phyloP scores from a whole-genome alignment of 2,329 filamentous ascomycete genomes.

The Daldinia eschscholtzii region DNA sequence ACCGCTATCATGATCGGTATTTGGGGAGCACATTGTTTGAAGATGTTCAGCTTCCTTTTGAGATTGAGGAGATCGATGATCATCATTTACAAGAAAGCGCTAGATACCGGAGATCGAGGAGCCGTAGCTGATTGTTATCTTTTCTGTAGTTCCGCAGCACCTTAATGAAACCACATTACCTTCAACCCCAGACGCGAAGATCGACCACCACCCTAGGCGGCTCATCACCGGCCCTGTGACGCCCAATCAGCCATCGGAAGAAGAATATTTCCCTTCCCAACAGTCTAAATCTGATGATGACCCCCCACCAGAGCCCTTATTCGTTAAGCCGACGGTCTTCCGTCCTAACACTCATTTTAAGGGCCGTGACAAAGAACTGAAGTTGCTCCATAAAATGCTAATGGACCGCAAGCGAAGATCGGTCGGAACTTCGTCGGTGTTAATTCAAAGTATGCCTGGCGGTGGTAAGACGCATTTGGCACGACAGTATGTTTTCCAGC shows the following conservation, averaged over 20 bases:
- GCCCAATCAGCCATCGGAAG: slow-evolving; percentile 42
- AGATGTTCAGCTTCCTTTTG: slow-evolving; percentile 49
- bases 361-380: slow-evolving; percentile 69
- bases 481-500: slow-evolving; percentile 73
- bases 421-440: slow-evolving; percentile 71
- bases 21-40: slow-evolving; percentile 45
- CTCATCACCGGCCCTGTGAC: slow-evolving; percentile 49
- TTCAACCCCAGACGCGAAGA: slow-evolving; percentile 46
- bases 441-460: slow-evolving; percentile 74
- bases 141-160: slow-evolving; percentile 52
- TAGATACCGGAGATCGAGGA: slow-evolving; percentile 40
- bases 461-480: slow-evolving; percentile 78
- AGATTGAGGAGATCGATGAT: slow-evolving; percentile 52
- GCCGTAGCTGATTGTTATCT: slow-evolving; percentile 50
- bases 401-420: slow-evolving; percentile 67
- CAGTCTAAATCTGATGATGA: slow-evolving; percentile 47
- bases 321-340: slow-evolving; percentile 66
- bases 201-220: slow-evolving; percentile 48
- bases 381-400: slow-evolving; percentile 69
- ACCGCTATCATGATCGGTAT: slow-evolving; percentile 43
- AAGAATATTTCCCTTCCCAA: slow-evolving; percentile 50
- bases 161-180: slow-evolving; percentile 53
- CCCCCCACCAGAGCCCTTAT: slow-evolving; percentile 49
- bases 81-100: slow-evolving; percentile 41
- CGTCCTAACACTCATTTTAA: slow-evolving; percentile 71